A percentile compares a stretch with the other conserved stretches of the same genome.
Conservation (phyloP, 139 green algal genomes). For the Chlamydomonas schloesseri region DNA sequence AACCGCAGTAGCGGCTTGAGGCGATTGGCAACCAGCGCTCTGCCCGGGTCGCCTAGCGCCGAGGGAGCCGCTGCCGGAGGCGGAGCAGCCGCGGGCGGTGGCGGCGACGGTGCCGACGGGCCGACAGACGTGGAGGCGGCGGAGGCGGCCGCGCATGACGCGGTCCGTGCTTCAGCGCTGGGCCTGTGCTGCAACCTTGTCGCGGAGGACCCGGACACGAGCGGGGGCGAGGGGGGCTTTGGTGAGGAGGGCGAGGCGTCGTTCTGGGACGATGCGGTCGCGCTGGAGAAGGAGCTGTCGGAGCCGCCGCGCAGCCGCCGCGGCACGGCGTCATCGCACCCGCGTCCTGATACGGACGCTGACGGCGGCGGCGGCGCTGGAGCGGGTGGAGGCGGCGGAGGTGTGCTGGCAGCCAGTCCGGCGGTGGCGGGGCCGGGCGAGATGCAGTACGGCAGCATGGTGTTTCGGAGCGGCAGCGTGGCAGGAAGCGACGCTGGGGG, state of each 20-base stretch:
- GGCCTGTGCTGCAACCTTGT: slow-evolving; percentile 32
- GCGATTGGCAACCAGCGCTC: not conserved
- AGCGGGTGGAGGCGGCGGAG: not conserved
- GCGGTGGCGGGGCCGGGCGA: slow-evolving; percentile 17
- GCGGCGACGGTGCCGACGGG: not conserved
- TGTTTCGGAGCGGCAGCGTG: slow-evolving; percentile 22
- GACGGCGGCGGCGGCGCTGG: not conserved
- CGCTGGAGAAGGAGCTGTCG: slow-evolving; percentile 33
- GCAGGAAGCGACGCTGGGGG: not conserved
- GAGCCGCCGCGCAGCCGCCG: slow-evolving; percentile 29
- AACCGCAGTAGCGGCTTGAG: slow-evolving; percentile 3
- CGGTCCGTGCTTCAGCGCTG: not conserved
- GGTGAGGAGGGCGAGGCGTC: slow-evolving; percentile 18
- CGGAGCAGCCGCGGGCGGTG: not conserved
- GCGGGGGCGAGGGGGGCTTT: not conserved
- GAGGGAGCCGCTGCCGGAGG: too few species aligned
- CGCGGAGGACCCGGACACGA: not conserved
- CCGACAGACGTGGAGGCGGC: not conserved
- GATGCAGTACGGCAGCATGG: slow-evolving; percentile 23
- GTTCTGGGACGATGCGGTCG: slow-evolving; percentile 32
- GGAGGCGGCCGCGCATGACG: slow-evolving; percentile 36
- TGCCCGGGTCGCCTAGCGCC: too few species aligned
- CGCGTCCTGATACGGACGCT: not conserved
- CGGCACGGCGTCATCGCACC: not conserved
- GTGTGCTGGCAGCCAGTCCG: not conserved